Base-by-base conservation (phyloP, 176 grass and related monocot species). In the Neostapfia colusana region DNA sequence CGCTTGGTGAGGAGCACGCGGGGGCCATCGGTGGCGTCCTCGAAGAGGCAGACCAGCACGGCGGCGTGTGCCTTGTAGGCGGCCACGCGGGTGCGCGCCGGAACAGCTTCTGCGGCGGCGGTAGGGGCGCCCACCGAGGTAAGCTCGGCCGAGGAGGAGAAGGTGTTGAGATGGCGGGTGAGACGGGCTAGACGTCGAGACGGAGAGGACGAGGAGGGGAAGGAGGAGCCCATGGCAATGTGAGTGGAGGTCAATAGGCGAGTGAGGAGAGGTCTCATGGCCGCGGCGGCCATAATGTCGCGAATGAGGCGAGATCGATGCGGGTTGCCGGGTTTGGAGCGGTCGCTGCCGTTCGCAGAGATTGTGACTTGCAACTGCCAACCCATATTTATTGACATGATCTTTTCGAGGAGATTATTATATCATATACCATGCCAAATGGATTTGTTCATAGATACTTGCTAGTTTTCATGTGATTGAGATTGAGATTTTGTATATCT, bases 1-100 rank as follows among this genome's bases (percentile, higher is more conserved):
- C 94, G 91, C 75, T 93, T 93, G 38, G 94, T 97, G 75, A 97
- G 88, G 66, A 97, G 71, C 50, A 97, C 94, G 27, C 94, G 88
- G 24, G 86, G 79, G 50, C 87, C 88, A 43, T 82, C 86, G 23
- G 11, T 54, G 1, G 81, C 62, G 12, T 87, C 94, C 79, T 97
- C 91, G 75, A 97, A 93, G 70, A 97, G 86, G 73, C 94, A 97
- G 45, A 97, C 66, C 42, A 97, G 90, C 64, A 97, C 88, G 50
- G 94, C 84, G 68, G 94, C 91, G 26, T 79, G 81, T 10, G 73
- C 67, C 36, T 82, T 88, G 41, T 83, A 67, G 34, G 77, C 56
- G 61, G 34, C 37, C 18, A 15, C 36, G 34, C 11, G 78, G 21
- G 1, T 13, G 31, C 0, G 65, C 35, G 34, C 45, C 8, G 46